These are phyloP conservation scores for Styphnolobium japonicum DNA, from an alignment of 306 rosid species.

Conservation along the genomic window DNA sequence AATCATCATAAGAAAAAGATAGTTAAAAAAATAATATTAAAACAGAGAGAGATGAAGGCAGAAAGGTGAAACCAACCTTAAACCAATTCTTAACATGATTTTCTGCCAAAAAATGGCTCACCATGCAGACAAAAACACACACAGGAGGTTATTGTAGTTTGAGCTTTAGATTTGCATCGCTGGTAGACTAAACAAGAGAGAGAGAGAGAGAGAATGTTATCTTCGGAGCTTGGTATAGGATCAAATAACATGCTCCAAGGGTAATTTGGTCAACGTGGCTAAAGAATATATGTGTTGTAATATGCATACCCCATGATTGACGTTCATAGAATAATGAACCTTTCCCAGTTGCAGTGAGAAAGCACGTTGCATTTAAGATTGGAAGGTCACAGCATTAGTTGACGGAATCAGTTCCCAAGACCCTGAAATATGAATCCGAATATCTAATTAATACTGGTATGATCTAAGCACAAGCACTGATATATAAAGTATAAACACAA, in stretches of 20 bases:
- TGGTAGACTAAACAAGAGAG: neutral
- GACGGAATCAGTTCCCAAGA: neutral
- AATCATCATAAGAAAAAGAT: neutral
- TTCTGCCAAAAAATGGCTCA: constrained; percentile 10
- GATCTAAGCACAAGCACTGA: neutral
- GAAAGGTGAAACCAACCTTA: constrained; percentile 34
- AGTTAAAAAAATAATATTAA: neutral
- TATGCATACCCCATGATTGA: neutral
- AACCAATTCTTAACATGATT: constrained; percentile 35
- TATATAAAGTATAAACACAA: neutral
- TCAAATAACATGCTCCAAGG: neutral
- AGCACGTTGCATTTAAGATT: neutral
- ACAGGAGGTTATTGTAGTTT: neutral
- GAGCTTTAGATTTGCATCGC: neutral
- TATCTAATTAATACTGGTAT: neutral
- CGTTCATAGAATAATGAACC: neutral
- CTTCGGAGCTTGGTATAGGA: neutral
- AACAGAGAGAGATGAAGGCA: neutral
- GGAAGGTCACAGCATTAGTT: neutral
- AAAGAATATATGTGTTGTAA: neutral
- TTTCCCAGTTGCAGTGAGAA: neutral
- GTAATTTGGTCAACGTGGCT: constrained; percentile 13
- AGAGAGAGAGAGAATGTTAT: neutral
- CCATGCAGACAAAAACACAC: neutral
- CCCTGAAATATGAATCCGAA: neutral